phyloP scores from a whole-genome alignment of 2,329 filamentous ascomycete species.

The Colletotrichum karsti region DNA sequence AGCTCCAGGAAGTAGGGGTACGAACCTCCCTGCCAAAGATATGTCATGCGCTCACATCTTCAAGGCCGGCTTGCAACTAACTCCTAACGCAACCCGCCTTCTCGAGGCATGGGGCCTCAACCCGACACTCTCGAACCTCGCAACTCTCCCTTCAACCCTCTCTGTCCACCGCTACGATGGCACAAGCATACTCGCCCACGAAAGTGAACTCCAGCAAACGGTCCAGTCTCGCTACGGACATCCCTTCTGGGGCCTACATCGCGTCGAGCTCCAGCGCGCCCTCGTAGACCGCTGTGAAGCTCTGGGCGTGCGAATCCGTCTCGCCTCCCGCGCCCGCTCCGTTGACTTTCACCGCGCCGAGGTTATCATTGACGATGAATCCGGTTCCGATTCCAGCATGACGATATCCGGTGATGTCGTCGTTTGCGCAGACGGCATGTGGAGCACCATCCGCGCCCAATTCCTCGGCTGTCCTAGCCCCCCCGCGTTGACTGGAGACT shows the following conservation, averaged over 20 bases:
- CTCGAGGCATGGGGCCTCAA: slow-evolving; percentile 26
- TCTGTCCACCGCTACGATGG: slow-evolving; percentile 31
- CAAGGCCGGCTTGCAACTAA: slow-evolving; percentile 31
- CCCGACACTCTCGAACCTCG: slow-evolving; percentile 18
- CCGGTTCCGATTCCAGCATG: slow-evolving; percentile 30
- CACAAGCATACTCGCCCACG: slow-evolving; percentile 29
- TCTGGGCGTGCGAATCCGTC: slow-evolving; percentile 44
- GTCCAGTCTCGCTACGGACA: slow-evolving; percentile 23
- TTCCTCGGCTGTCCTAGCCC: slow-evolving; percentile 53
- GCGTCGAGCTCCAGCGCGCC: slow-evolving; percentile 55
- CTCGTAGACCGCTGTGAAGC: slow-evolving; percentile 47
- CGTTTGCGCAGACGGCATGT: slow-evolving; percentile 58
- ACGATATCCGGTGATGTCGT: slow-evolving; percentile 49
- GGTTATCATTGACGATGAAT: slow-evolving; percentile 35
- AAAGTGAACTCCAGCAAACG: slow-evolving; percentile 13
- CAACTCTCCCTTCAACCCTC: slow-evolving; percentile 25
- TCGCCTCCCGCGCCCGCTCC: slow-evolving; percentile 12
- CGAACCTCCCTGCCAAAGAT: neutral
- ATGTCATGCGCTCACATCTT: neutral
- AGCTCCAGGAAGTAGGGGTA: slow-evolving; percentile 32
- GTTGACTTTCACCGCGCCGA: slow-evolving; percentile 31
- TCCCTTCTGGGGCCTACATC: slow-evolving; percentile 58
- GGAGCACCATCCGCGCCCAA: slow-evolving; percentile 50
- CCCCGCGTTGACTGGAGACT: slow-evolving; percentile 60
- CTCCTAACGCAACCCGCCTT: slow-evolving; percentile 29